A percentile compares a stretch with the other conserved stretches of the same genome.
Conservation (phyloP, 192 early-diverging fungal species). For the Phycomyces nitens region DNA sequence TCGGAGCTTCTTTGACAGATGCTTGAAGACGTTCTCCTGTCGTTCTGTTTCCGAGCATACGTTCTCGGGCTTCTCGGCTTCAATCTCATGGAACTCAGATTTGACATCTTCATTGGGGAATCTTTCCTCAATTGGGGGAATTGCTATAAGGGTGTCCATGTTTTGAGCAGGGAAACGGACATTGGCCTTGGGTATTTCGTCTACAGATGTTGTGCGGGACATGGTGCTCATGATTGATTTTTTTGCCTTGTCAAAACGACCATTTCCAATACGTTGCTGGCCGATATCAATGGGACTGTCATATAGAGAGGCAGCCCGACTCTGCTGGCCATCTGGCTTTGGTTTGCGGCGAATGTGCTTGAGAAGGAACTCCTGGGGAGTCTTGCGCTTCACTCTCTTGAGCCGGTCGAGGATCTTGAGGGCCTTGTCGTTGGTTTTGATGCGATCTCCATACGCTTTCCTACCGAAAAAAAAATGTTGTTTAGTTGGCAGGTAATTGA, state of each 20-base stretch:
- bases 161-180: conserved; percentile 22
- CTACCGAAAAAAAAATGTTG: conserved; percentile 1
- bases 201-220: neutral
- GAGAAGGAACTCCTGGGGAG: conserved; percentile 20
- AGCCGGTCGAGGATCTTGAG: conserved; percentile 23
- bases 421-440: conserved; percentile 22
- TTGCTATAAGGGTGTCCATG: conserved; percentile 25
- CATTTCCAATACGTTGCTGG: neutral
- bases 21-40: neutral
- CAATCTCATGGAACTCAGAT: neutral
- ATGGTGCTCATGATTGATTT: neutral
- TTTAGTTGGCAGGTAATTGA: neutral
- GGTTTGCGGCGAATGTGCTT: conserved; percentile 21
- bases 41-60: neutral
- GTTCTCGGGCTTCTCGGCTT: neutral
- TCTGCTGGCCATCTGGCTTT: conserved; percentile 1
- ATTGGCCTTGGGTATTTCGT: neutral
- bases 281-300: conserved; percentile 1
- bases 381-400: conserved; percentile 19
- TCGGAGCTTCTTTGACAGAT: neutral
- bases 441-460: conserved; percentile 31
- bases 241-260: neutral
- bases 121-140: conserved; percentile 15
- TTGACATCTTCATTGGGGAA: neutral
- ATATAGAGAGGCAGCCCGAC: conserved; percentile 14